Evolutionary conservation across 2,329 filamentous ascomycete genomes (phyloP), one percentile per base, ranked within the genome.

Genomic region (Graphilbum ipis-grandicollis): DNA sequence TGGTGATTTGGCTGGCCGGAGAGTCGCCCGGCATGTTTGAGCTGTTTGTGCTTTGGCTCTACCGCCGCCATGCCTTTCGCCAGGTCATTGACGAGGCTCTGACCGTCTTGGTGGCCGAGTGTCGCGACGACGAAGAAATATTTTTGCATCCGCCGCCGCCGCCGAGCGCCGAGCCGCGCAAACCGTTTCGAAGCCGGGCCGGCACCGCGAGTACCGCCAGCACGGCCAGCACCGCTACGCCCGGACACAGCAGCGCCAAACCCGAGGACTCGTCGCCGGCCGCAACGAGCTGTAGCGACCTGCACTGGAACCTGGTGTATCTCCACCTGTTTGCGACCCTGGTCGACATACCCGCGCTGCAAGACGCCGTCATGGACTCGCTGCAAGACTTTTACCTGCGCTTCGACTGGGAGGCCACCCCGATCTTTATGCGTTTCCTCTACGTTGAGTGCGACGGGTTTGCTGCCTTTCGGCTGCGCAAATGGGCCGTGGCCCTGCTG

Each of bases 401-500:
- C 13, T 61, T 63, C 48, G 65, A 73, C 56, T 73, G 68, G 67
- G 65, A 71, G 45, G 63, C 73, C 39, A 62, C 62, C 3, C 60
- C 65, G 2, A 53, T 54, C 19, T 60, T 74, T 34, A 52, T 73
- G 39, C 50, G 52, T 37, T 68, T 63, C 42, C 56, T 72, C 10
- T 74, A 72, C 51, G 59, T 53, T n/a, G 58, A 66, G 43, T 68
- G 65, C 48, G 62, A 68, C 35, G 50, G 61, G 12, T 49, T 59
- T 21, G 56, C 62, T 26, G 59, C 66, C 36, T 59, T 65, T 30
- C 62, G 68, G 9, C 56, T 74, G 29, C 64, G 69, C 34, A 65
- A 67, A 43, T 74, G 69, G 69, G 62, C 66, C 37, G 66, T 72
- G 6, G 68, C 69, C 40, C 72, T 73, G 66, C 59, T 69, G 13